Evolutionary conservation across 768 basidiomycete species (phyloP), one percentile per base, ranked within the genome.

Genomic region (Auriculariales sp.): DNA sequence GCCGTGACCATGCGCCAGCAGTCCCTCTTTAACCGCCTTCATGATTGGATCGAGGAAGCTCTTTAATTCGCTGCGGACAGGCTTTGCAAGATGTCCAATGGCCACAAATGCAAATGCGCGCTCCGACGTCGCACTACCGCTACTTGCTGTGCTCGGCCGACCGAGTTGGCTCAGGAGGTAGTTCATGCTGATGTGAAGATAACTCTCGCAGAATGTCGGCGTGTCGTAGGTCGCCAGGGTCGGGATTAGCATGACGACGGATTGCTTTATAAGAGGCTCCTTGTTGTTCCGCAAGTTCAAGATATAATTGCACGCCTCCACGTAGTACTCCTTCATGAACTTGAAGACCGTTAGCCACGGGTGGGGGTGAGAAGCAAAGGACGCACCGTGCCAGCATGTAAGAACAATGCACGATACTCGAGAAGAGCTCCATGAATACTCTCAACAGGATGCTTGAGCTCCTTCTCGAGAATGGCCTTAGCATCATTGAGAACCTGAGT

Each of bases 211-310:
- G 58, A 99, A 99, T 1, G 83, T 88, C 61, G 87, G 81, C 1
- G 88, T 88, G 60, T 98, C 91, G 63, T 97, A 99, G 2, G 83
- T 81, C 22, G 93, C 94, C 54, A 98, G 77, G 3, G 88, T 87
- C 1, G 95, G 94, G 39, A 99, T 92, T 60, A 99, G 79, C 6
- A 87, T 85, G 59, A 98, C 92, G 52, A 98, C 93, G 69, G 90
- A 91, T 64, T 88, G 86, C 36, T 91, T 81, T 52, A 99, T 84
- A 32, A 90, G 77, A 17, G 77, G 68, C 57, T 99, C 95, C 54
- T 89, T 76, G 61, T 90, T 85, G 7, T 83, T 76, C 62, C 82
- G 83, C 71, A 93, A 95, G 31, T 79, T 77, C 27, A 98, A 71
- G 44, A 97, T 88, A 55, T 87, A 80, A 49, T 97, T 93, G 52